Evolutionary conservation across 176 grass and related monocot genomes (phyloP).

Genomic region (Eragrostis nindensis): DNA sequence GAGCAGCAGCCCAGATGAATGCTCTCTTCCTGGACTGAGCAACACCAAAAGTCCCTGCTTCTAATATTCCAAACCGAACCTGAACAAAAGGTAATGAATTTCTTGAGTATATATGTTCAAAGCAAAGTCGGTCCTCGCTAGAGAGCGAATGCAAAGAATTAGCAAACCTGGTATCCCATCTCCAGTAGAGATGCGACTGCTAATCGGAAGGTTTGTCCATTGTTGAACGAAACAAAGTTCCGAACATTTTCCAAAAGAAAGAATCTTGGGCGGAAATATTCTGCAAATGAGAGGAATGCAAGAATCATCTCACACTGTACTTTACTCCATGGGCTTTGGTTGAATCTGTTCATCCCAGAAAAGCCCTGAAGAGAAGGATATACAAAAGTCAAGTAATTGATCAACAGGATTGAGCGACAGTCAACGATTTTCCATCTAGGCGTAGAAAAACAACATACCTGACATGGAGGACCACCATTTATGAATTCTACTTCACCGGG

Average conservation of each 20-base stretch:
- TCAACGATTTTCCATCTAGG: constrained; percentile 6
- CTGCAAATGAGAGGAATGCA: constrained; percentile 93
- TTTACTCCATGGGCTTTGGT: constrained; percentile 97
- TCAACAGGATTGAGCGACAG: background rate
- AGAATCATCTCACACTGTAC: constrained; percentile 99
- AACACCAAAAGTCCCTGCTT: constrained; percentile 93
- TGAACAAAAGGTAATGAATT: constrained; percentile 40
- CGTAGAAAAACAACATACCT: constrained; percentile 59
- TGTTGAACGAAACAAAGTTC: constrained; percentile 98
- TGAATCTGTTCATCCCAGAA: constrained; percentile 99
- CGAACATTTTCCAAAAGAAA: constrained; percentile 99
- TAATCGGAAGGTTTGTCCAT: constrained; percentile 94
- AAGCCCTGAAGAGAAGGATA: constrained; percentile 74
- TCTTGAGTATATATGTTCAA: constrained; percentile 37
- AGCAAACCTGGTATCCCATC: constrained; percentile 94
- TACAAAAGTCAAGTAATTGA: constrained; percentile 14
- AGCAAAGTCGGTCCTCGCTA: background rate
- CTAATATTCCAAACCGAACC: constrained; percentile 97
- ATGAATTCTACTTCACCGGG: constrained; percentile 99
- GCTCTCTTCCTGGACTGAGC: constrained; percentile 96
- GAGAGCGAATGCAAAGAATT: constrained; percentile 35
- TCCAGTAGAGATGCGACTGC: constrained; percentile 92
- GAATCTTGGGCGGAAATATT: constrained; percentile 91
- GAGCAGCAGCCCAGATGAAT: constrained; percentile 97
- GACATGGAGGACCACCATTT: constrained; percentile 97